Evolutionary conservation across 2,329 filamentous ascomycete species (phyloP).

Genomic region (Coleophoma cylindrospora): DNA sequence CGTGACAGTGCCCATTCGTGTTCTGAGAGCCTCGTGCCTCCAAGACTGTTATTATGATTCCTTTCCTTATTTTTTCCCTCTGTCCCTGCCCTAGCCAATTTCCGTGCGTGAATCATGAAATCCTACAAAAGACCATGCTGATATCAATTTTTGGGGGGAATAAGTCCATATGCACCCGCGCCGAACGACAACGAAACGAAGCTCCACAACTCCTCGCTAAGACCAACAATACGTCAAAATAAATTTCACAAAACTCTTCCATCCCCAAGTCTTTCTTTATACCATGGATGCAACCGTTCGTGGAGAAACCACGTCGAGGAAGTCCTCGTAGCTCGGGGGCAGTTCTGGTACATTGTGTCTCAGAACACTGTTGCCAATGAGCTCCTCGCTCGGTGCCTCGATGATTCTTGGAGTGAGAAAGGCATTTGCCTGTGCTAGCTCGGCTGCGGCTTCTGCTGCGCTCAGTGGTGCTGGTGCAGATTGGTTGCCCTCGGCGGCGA

Average conservation of each 20-base stretch:
- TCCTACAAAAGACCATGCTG: no score
- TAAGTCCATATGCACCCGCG: no score
- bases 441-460: constrained; percentile 16
- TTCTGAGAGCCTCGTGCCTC: no score
- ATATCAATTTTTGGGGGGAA: no score
- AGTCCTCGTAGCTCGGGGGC: constrained; percentile 24
- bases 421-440: constrained; percentile 21
- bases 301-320: constrained; percentile 2
- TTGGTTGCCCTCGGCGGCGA: constrained; percentile 19
- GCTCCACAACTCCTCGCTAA: neutral
- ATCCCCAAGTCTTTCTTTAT: constrained; percentile 1
- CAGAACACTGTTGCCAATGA: constrained; percentile 20
- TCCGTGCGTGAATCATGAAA: no score
- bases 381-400: constrained; percentile 17
- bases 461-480: constrained; percentile 5
- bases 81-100: no score
- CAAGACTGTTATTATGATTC: no score
- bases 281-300: constrained; percentile 9
- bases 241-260: neutral
- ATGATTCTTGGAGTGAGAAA: constrained; percentile 21
- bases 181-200: no score
- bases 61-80: no score
- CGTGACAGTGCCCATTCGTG: no score
- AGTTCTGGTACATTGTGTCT: constrained; percentile 8
- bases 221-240: neutral